These are phyloP conservation scores for Termitomyces bulborhizus DNA, from an alignment of 768 basidiomycete species.

Conservation along the genomic window DNA sequence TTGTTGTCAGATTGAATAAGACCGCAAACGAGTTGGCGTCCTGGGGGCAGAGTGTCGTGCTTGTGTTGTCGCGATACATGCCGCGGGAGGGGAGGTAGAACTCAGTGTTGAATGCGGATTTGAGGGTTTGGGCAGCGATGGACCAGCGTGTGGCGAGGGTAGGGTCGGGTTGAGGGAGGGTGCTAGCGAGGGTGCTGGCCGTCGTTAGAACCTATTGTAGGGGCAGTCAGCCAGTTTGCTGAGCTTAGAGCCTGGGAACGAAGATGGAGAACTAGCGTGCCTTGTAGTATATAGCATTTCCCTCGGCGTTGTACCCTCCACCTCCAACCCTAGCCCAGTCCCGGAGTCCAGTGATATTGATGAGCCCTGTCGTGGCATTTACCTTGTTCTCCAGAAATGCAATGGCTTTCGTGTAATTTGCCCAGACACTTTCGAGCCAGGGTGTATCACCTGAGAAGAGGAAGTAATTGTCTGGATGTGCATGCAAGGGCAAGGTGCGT, in stretches of 20 bases:
- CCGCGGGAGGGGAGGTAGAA: conserved; percentile 46
- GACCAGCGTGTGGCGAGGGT: conserved; percentile 31
- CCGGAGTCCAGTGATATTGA: conserved; percentile 49
- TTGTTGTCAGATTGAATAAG: conserved; percentile 43
- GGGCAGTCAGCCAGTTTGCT: neutral
- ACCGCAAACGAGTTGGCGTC: conserved; percentile 55
- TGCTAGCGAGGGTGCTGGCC: conserved; percentile 35
- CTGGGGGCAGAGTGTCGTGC: conserved; percentile 47
- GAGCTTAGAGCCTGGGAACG: neutral
- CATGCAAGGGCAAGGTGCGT: neutral
- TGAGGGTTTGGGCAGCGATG: conserved; percentile 41
- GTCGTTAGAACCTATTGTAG: conserved; percentile 40
- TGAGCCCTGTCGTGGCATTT: conserved; percentile 38
- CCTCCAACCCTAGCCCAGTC: conserved; percentile 56
- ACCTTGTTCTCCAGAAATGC: conserved; percentile 49
- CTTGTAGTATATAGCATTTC: conserved; percentile 28
- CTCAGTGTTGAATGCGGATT: conserved; percentile 39
- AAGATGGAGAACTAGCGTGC: neutral
- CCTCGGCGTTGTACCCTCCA: conserved; percentile 51
- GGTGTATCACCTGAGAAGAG: conserved; percentile 46
- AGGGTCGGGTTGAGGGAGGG: conserved; percentile 23
- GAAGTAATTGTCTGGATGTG: conserved; percentile 43
- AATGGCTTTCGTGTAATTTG: conserved; percentile 52
- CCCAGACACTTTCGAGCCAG: conserved; percentile 46
- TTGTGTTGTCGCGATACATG: conserved; percentile 49